Conservation (phyloP, 108 stramenopile species). For the Fragilariopsis cylindrus region DNA sequence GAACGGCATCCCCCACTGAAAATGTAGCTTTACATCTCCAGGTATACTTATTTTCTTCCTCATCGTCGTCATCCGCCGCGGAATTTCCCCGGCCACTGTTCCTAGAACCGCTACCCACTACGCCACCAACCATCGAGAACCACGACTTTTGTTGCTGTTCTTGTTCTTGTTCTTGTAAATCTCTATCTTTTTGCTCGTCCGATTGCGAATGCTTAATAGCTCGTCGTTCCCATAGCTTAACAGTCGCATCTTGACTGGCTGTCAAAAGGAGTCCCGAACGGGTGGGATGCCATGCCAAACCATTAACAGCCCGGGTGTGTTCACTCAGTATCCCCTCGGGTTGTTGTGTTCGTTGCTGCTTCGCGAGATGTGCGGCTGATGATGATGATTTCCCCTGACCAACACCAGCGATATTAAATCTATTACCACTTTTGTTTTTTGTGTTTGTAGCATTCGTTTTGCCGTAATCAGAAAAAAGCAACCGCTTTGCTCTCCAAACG, state of each 20-base stretch:
- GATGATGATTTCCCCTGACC: constrained; percentile 1
- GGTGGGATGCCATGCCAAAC: constrained; percentile 77
- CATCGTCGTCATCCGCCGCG: not conserved
- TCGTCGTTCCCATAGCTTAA: constrained; percentile 37
- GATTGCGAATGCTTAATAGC: constrained; percentile 8
- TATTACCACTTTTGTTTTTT: constrained; percentile 23
- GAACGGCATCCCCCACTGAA: constrained; percentile 74
- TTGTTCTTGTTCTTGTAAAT: constrained; percentile 8
- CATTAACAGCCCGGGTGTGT: constrained; percentile 80
- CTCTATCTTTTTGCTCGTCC: not conserved
- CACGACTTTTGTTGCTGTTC: constrained; percentile 6
- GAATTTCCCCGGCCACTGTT: not conserved
- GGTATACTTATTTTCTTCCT: constrained; percentile 18
- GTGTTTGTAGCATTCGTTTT: constrained; percentile 7
- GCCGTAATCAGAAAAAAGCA: constrained; percentile 30
- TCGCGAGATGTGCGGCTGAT: not conserved
- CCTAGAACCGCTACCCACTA: not conserved
- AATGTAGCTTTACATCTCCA: constrained; percentile 69
- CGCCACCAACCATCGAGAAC: constrained; percentile 12
- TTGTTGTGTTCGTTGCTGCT: constrained; percentile 43
- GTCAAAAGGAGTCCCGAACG: constrained; percentile 65
- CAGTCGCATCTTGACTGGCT: constrained; percentile 41
- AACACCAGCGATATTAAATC: constrained; percentile 24
- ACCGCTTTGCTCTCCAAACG: constrained; percentile 57
- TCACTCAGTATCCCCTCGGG: constrained; percentile 75